Base-by-base conservation (phyloP, 768 basidiomycete species). In the Naganishia friedmannii region DNA sequence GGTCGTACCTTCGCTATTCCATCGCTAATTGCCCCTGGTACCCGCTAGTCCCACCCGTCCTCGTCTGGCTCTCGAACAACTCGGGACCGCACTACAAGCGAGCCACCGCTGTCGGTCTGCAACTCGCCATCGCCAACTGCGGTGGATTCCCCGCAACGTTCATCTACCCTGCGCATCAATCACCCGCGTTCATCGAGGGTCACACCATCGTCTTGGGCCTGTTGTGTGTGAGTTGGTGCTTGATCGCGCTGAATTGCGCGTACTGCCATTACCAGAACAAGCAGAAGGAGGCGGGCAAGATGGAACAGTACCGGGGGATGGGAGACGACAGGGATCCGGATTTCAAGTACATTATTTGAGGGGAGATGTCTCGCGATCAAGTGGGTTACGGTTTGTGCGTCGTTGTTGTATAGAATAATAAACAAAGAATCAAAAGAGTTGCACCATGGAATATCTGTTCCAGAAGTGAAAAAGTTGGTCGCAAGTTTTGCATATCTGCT, bases 21-120 rank as follows among this genome's bases (percentile, higher is more conserved):
- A 45, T 9, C 12, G 34, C 32, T 28, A 7, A 28, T 26, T 13
- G 6, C 26, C 12, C 19, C 28, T 5, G 51, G 29, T 28, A 29
- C 13, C 13, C 28, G 28, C n/a, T 31, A 66, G 75, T 76, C 26
- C 75, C 75, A 2, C 75, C 75, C 0, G 74, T 76, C 1, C 70
- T 76, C 39, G 75, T 76, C 45, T 76, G 75, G 75, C 63, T 76
- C 1, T 73, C 72, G n/a, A 73, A 68, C 68, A 76, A 74, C 70
- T 68, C 56, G 56, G 70, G 72, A 8, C 69, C 53, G 32, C 72
- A 72, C 57, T 74, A 67, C 34, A 73, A 69, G 29, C 21, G 75
- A 48, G 75, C 75, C 12, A 75, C 74, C 0, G 75, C 75, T 10
- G 71, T 76, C 54, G 75, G 74, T 26, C 57, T 76, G 10, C 75